Percentiles rank a stretch among this genome's conserved stretches.
Conservation (phyloP, 257 asterid genomes). For the Cinchona pubescens region DNA sequence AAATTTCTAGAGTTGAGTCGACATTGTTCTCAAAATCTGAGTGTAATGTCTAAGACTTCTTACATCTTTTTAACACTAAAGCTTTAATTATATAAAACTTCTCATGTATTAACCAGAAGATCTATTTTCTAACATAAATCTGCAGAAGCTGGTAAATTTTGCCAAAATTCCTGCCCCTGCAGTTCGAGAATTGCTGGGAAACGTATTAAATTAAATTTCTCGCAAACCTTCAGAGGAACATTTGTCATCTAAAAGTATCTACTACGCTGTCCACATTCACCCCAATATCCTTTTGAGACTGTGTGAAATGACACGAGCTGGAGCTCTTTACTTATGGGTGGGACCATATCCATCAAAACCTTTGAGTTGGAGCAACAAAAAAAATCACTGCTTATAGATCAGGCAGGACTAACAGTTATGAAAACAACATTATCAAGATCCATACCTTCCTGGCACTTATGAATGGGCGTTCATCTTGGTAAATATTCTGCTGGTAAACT, state of each 20-base stretch:
- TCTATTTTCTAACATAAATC: not conserved
- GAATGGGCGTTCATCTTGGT: slow-evolving; percentile 98
- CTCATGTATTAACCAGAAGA: not conserved
- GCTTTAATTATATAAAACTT: not conserved
- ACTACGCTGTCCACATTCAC: slow-evolving; percentile 99
- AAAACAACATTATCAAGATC: slow-evolving; percentile 2
- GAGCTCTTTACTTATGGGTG: slow-evolving; percentile 73
- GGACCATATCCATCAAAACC: slow-evolving; percentile 93
- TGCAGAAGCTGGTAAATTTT: not conserved
- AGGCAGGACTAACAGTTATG: not conserved
- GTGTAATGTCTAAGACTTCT: too few relatives aligned
- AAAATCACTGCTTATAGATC: slow-evolving; percentile 4
- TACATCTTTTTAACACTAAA: not conserved
- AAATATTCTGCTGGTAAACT: slow-evolving; percentile 96
- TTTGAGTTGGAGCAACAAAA: slow-evolving; percentile 24
- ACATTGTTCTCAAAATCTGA: not conserved
- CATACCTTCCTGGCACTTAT: slow-evolving; percentile 83
- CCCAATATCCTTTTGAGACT: slow-evolving; percentile 91
- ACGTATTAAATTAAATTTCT: not conserved
- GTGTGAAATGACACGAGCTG: slow-evolving; percentile 96
- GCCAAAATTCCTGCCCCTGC: not conserved
- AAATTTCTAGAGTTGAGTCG: not conserved
- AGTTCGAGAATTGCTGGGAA: slow-evolving; percentile 6
- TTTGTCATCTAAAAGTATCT: slow-evolving; percentile 99
- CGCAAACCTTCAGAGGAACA: slow-evolving; percentile 72